These are phyloP conservation scores for Yamadazyma akitaensis DNA, from an alignment of 805 yeast species.

Conservation along the genomic window DNA sequence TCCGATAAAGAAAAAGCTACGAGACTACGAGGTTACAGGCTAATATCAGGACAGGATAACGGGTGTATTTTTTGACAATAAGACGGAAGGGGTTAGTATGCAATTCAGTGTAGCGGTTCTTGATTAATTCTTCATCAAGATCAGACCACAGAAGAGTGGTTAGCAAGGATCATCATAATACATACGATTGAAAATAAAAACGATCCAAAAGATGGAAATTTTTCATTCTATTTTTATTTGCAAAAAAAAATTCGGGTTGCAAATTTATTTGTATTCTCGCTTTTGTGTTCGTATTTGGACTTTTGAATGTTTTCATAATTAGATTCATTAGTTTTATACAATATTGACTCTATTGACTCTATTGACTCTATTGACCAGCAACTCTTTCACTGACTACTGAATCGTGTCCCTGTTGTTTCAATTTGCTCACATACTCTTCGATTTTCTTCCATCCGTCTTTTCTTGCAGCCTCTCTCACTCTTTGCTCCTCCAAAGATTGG, in stretches of 20 bases:
- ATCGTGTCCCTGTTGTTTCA: slow-evolving; percentile 4
- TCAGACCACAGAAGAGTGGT: slow-evolving; percentile 17
- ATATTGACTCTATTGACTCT: neutral
- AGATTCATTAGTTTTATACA: neutral
- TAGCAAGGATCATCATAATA: slow-evolving; percentile 23
- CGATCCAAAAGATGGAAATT: neutral
- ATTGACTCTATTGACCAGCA: slow-evolving; percentile 10
- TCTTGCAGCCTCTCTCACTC: slow-evolving; percentile 57
- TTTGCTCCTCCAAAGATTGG: slow-evolving; percentile 72
- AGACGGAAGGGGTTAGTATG: slow-evolving; percentile 10
- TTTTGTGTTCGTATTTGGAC: neutral
- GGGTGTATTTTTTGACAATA: too few species aligned
- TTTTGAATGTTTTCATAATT: neutral
- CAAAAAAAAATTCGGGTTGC: too few species aligned
- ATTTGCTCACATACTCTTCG: slow-evolving; percentile 36
- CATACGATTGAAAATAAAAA: slow-evolving; percentile 3
- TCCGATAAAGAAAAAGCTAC: neutral
- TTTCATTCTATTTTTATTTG: too few species aligned
- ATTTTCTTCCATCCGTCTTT: slow-evolving; percentile 69
- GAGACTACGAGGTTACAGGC: neutral
- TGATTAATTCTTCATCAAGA: slow-evolving; percentile 18
- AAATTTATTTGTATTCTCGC: too few species aligned
- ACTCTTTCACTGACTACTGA: slow-evolving; percentile 6
- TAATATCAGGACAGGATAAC: too few species aligned
- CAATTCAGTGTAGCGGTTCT: slow-evolving; percentile 38